Evolutionary conservation across 2,329 filamentous ascomycete species (phyloP).

Genomic region (Scytalidium lignicola): DNA sequence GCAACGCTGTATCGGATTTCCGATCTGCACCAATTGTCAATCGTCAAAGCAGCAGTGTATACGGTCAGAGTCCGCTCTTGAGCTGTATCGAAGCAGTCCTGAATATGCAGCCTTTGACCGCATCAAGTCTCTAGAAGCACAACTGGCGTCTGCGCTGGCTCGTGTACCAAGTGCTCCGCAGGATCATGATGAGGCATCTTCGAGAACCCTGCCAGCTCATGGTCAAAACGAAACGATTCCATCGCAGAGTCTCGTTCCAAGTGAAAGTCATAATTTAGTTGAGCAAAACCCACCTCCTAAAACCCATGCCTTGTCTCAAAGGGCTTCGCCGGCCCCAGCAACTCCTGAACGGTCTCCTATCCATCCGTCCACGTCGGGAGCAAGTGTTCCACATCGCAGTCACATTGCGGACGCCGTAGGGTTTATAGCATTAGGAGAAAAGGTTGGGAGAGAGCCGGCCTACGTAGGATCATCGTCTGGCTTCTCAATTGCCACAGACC

Average conservation of each 20-base stretch:
- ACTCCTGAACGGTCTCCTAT: constrained; percentile 4
- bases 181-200: background rate
- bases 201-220: too few species aligned
- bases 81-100: background rate
- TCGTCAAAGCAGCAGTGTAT: background rate
- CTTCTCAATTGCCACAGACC: constrained; percentile 41
- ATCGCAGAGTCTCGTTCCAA: constrained; percentile 19
- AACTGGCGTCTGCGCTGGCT: background rate
- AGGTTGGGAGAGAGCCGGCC: constrained; percentile 30
- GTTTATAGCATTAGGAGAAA: constrained; percentile 41
- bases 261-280: constrained; percentile 18
- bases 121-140: background rate
- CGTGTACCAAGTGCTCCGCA: background rate
- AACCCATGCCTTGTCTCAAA: constrained; percentile 14
- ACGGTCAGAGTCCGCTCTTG: background rate
- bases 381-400: constrained; percentile 10
- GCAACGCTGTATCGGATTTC: background rate
- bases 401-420: constrained; percentile 42
- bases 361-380: constrained; percentile 7
- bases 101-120: background rate
- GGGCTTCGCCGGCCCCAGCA: constrained; percentile 6
- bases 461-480: constrained; percentile 46
- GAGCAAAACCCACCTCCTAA: constrained; percentile 20
- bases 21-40: constrained; percentile 1
- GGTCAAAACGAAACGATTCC: constrained; percentile 1